These are phyloP conservation scores for Paecilomyces niveus DNA, from an alignment of 2,329 filamentous ascomycete species.

Conservation along the genomic window DNA sequence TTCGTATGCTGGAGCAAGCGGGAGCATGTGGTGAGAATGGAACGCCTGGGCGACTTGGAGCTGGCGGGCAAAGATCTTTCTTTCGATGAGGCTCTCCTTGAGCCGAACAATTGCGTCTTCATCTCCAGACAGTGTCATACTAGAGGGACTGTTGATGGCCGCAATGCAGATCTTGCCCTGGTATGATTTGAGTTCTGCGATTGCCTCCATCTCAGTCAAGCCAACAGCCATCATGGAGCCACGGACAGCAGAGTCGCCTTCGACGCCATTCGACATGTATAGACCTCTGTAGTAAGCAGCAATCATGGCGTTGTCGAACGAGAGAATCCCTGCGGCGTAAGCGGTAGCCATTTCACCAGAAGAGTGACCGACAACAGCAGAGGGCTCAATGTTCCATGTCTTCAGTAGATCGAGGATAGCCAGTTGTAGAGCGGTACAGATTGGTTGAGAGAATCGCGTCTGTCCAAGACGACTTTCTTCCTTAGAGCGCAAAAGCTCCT, in stretches of 20 bases:
- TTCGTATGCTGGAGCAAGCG: constrained; percentile 14
- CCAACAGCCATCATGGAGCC: constrained; percentile 47
- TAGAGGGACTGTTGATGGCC: constrained; percentile 33
- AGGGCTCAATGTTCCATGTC: constrained; percentile 23
- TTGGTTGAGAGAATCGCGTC: constrained; percentile 14
- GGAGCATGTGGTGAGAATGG: constrained; percentile 37
- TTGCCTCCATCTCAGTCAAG: constrained; percentile 26
- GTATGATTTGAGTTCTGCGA: constrained; percentile 20
- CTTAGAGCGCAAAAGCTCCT: constrained; percentile 10
- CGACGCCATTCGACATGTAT: constrained; percentile 16
- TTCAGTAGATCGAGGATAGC: constrained; percentile 12
- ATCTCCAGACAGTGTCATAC: constrained; percentile 42
- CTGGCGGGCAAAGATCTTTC: constrained; percentile 30
- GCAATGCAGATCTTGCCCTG: constrained; percentile 23
- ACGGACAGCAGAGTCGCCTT: constrained; percentile 7
- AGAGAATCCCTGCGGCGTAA: constrained; percentile 42
- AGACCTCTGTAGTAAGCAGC: constrained; percentile 42
- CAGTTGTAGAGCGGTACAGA: constrained; percentile 18
- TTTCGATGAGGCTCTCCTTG: constrained; percentile 21
- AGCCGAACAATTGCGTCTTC: constrained; percentile 24
- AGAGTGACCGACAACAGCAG: constrained; percentile 41
- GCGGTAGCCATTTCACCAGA: constrained; percentile 46
- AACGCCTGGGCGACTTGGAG: constrained; percentile 40
- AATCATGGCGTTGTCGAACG: constrained; percentile 34
- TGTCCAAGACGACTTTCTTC: constrained; percentile 8